Evolutionary conservation across 73 alveolate species (phyloP).

Genomic region (Breviolum minutum): DNA sequence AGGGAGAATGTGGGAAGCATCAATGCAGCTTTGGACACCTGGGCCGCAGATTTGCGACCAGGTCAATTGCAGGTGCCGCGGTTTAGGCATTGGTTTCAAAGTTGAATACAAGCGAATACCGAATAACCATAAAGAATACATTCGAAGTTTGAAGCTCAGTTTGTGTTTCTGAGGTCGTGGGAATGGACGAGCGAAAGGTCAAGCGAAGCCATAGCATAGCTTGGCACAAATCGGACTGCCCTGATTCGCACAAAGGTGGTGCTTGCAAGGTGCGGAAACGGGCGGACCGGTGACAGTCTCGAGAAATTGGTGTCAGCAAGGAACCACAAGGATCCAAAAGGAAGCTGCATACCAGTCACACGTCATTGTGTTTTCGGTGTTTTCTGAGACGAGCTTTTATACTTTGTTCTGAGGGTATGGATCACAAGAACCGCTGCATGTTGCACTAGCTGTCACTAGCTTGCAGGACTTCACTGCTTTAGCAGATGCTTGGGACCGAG

Average conservation of each 20-base stretch:
- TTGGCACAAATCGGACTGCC: slow-evolving; percentile 57
- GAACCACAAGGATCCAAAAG: background rate
- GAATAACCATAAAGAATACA: no score
- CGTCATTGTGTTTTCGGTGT: no score
- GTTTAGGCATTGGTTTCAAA: no score
- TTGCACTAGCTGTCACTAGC: background rate
- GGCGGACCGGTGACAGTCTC: background rate
- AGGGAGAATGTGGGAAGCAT: slow-evolving; percentile 11
- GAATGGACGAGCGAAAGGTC: slow-evolving; percentile 52
- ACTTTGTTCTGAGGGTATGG: no score
- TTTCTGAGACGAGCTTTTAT: no score
- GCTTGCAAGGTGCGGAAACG: slow-evolving; percentile 67
- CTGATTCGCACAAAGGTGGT: slow-evolving; percentile 68
- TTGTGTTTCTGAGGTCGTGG: background rate
- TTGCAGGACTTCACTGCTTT: slow-evolving; percentile 76
- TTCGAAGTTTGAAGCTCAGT: background rate
- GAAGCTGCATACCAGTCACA: background rate
- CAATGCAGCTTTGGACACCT: slow-evolving; percentile 11
- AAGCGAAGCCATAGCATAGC: background rate
- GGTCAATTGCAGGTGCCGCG: slow-evolving; percentile 41
- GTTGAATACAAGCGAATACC: no score
- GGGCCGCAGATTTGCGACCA: slow-evolving; percentile 52
- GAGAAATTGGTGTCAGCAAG: background rate
- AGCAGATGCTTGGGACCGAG: slow-evolving; percentile 51
- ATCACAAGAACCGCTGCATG: no score